Conservation (phyloP, 768 basidiomycete species). For the Tricholoma terreum region DNA sequence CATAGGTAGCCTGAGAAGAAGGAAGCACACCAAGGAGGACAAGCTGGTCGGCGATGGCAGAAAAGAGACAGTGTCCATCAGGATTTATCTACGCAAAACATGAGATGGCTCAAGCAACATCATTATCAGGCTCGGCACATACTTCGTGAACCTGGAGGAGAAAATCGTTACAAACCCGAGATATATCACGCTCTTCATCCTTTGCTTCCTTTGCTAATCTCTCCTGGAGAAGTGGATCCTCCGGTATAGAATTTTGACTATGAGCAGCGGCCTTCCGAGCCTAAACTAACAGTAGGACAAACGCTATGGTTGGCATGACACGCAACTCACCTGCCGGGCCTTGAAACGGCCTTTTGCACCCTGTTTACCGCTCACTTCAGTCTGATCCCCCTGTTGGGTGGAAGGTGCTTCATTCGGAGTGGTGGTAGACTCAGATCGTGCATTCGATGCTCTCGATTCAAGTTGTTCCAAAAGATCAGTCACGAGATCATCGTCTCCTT, state of each 20-base stretch:
- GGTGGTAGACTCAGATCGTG: slow-evolving; percentile 46
- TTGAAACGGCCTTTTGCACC: slow-evolving; percentile 62
- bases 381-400: slow-evolving; percentile 28
- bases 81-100: slow-evolving; percentile 66
- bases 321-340: slow-evolving; percentile 59
- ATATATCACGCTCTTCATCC: slow-evolving; percentile 66
- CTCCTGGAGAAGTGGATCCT: slow-evolving; percentile 58
- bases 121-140: slow-evolving; percentile 9
- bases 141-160: slow-evolving; percentile 67
- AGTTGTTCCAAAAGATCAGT: slow-evolving; percentile 77
- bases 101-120: not conserved
- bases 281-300: slow-evolving; percentile 31
- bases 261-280: slow-evolving; percentile 69
- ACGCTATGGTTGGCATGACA: not conserved
- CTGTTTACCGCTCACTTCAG: slow-evolving; percentile 40
- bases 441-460: slow-evolving; percentile 54
- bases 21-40: slow-evolving; percentile 66
- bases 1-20: slow-evolving; percentile 54
- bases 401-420: slow-evolving; percentile 48
- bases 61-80: slow-evolving; percentile 95
- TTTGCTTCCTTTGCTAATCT: slow-evolving; percentile 60
- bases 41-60: slow-evolving; percentile 92
- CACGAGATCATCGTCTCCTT: slow-evolving; percentile 59
- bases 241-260: slow-evolving; percentile 47
- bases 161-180: slow-evolving; percentile 60